Evolutionary conservation across 495 filamentous ascomycete species (phyloP).

Genomic region (Lineolata rhizophorae): DNA sequence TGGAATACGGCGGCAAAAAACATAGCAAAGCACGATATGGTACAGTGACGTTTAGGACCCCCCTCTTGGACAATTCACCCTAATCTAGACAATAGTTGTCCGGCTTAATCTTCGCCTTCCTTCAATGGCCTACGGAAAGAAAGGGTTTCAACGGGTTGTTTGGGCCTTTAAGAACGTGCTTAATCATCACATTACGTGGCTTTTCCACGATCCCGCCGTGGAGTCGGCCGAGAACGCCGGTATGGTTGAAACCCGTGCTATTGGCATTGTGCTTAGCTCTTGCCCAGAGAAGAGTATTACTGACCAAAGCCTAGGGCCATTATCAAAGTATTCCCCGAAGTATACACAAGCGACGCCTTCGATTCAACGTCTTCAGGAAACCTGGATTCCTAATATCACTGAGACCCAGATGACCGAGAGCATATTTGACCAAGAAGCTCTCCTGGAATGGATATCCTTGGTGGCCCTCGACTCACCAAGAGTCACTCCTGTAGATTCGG

Average conservation of each 20-base stretch:
- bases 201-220: conserved; percentile 69
- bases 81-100: conserved; percentile 53
- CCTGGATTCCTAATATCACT: no score
- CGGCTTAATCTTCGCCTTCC: conserved; percentile 59
- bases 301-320: no score
- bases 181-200: conserved; percentile 47
- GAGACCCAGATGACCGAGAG: no score
- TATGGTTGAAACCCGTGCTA: no score
- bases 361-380: no score
- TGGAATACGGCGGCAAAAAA: conserved; percentile 33
- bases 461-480: conserved; percentile 52
- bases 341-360: no score
- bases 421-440: no score
- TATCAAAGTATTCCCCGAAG: no score
- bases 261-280: no score
- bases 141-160: conserved; percentile 65
- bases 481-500: conserved; percentile 35
- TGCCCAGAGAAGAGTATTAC: no score
- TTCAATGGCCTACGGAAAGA: conserved; percentile 78
- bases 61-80: background rate
- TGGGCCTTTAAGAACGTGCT: conserved; percentile 75
- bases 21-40: conserved; percentile 37
- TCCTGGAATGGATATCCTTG: conserved; percentile 74
- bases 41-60: conserved; percentile 13
- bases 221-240: no score